Base-by-base conservation (phyloP, 2,329 filamentous ascomycete species). In the Calycina herbarum region DNA sequence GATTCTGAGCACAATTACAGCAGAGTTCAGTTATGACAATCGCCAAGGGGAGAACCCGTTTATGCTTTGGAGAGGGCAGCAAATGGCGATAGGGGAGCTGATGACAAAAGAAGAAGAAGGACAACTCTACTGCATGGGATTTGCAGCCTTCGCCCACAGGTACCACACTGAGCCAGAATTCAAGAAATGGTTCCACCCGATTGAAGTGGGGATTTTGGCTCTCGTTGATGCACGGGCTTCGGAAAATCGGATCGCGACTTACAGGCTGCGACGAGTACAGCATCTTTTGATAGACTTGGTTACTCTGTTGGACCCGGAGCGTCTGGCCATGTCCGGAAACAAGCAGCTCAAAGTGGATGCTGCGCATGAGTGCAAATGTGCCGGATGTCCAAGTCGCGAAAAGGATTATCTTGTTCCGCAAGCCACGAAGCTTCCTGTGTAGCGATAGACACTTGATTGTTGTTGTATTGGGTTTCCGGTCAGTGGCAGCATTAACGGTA, bases 41-140 rank as follows among this genome's bases (percentile, higher is more conserved):
- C 42, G 62, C 7, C 13, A 20, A 13, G 71, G 66, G 8, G 71
- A 72, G 17, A 59, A 65, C n/a, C 65, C 70, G 13, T 72, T 72
- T n/a, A 73, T 72, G 71, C 68, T 73, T 31, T 73, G 71, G 71
- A 65, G 69, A 33, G 71, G 71, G 35, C 70, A 73, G 31, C 71
- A 73, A 57, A 73, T 73, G 70, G 71, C 71, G 6, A 73, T 73
- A 2, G 71, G 71, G 29, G 71, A 73, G 57, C 57, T 67, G 57
- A 72, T 73, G 71, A 72, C 71, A 20, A 17, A 68, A 42, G 62
- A 68, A 62, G 69, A 70, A 57, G 40, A 66, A 54, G 68, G 67
- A 17, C 67, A 71, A 48, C 67, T 71, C 11, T 71, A 71, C 35
- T 71, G 69, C 42, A 70, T 71, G 59, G 69, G 69, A 24, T 71